Percentiles rank a stretch among this genome's conserved stretches.
These are phyloP conservation scores for Hypoxylon subgilvum DNA, from an alignment of 495 filamentous ascomycete genomes.

Conservation along the genomic window DNA sequence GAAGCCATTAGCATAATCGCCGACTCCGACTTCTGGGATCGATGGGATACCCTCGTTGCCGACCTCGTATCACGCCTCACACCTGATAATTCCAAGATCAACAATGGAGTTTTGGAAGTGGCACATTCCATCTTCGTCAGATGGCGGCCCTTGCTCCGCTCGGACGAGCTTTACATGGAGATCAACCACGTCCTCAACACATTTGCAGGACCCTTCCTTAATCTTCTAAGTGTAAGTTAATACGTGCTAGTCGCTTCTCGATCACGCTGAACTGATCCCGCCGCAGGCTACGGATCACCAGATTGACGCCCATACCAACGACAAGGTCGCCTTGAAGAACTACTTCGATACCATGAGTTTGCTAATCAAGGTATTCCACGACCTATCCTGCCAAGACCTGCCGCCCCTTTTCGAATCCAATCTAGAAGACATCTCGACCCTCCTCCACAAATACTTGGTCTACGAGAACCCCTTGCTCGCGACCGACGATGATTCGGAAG, in stretches of 20 bases:
- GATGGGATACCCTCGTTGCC: conserved; percentile 83
- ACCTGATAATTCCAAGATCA: conserved; percentile 73
- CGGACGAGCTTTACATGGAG: conserved; percentile 87
- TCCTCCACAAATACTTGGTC: conserved; percentile 90
- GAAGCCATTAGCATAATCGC: conserved; percentile 97
- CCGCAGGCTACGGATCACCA: conserved; percentile 73
- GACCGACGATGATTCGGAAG: conserved; percentile 84
- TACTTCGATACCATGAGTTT: conserved; percentile 83
- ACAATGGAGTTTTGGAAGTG: conserved; percentile 93
- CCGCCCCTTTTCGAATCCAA: conserved; percentile 91
- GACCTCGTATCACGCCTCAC: conserved; percentile 89
- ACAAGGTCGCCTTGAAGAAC: conserved; percentile 72
- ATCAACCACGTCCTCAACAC: conserved; percentile 89
- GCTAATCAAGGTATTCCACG: conserved; percentile 88
- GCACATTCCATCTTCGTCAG: conserved; percentile 97
- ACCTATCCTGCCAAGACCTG: conserved; percentile 94
- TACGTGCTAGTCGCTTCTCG: background rate
- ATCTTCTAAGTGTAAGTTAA: conserved; percentile 69
- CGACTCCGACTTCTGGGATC: conserved; percentile 94
- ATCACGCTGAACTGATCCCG: conserved; percentile 24
- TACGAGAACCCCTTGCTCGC: conserved; percentile 83
- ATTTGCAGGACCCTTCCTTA: conserved; percentile 82
- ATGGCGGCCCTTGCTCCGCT: conserved; percentile 91
- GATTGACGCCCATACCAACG: conserved; percentile 74
- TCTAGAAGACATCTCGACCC: conserved; percentile 70